Percentiles rank a stretch among this genome's conserved stretches.
Evolutionary conservation across 2,329 filamentous ascomycete genomes (phyloP).

Genomic region (Tympanopsis confertula): DNA sequence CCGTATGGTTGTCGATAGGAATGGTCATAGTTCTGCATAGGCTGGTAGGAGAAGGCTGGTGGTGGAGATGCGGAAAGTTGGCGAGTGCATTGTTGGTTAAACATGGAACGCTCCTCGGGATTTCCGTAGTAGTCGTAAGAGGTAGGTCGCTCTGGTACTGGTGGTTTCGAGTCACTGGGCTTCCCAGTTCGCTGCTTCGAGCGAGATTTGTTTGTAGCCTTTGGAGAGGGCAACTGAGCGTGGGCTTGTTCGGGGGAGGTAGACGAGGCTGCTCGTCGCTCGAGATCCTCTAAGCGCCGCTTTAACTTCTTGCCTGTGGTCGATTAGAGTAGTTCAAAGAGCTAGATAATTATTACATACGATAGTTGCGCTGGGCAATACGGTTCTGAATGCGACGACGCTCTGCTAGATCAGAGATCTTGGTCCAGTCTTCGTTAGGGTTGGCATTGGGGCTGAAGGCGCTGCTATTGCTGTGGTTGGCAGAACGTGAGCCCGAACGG

Average conservation of each 20-base stretch:
- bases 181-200: background rate
- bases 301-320: constrained; percentile 52
- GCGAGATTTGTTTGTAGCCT: constrained; percentile 6
- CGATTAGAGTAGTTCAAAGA: constrained; percentile 1
- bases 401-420: constrained; percentile 59
- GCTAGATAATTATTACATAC: constrained; percentile 33
- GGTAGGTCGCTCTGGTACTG: no score
- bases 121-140: constrained; percentile 2
- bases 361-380: constrained; percentile 64
- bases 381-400: constrained; percentile 66
- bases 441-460: constrained; percentile 1
- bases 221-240: constrained; percentile 31
- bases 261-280: constrained; percentile 46
- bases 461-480: background rate
- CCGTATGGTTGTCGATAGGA: constrained; percentile 21
- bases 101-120: constrained; percentile 25
- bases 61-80: constrained; percentile 48
- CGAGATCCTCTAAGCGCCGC: constrained; percentile 53
- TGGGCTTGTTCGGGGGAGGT: constrained; percentile 47
- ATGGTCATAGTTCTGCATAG: constrained; percentile 29
- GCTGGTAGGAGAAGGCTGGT: constrained; percentile 37
- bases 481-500: background rate
- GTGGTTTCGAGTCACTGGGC: background rate
- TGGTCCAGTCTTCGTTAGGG: constrained; percentile 49
- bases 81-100: constrained; percentile 43